Percentiles rank a stretch among this genome's conserved stretches.
phyloP scores from a whole-genome alignment of 805 yeast species.

The Henningerozyma blattae region DNA sequence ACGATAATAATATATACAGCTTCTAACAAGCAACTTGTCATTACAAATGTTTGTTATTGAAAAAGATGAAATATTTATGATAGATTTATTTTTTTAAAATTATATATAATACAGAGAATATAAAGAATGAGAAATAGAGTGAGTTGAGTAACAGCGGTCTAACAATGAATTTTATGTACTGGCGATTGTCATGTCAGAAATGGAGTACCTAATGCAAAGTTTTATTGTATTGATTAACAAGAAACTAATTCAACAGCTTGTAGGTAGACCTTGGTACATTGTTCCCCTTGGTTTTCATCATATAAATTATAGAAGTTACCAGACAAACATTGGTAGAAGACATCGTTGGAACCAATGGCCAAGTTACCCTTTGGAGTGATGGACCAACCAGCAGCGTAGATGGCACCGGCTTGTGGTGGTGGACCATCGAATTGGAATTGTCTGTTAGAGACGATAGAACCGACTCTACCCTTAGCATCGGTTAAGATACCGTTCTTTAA shows the following conservation, averaged over 20 bases:
- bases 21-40: too few relatives aligned
- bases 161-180: too few relatives aligned
- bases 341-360: slow-evolving; percentile 49
- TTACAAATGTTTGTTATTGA: too few relatives aligned
- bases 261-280: slow-evolving; percentile 53
- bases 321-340: slow-evolving; percentile 64
- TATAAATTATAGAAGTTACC: slow-evolving; percentile 73
- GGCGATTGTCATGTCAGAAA: too few relatives aligned
- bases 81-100: too few relatives aligned
- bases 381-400: slow-evolving; percentile 60
- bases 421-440: slow-evolving; percentile 84
- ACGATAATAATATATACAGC: too few relatives aligned
- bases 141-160: too few relatives aligned
- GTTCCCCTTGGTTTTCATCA: slow-evolving; percentile 47
- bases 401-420: slow-evolving; percentile 72
- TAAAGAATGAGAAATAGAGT: too few relatives aligned
- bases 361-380: slow-evolving; percentile 42
- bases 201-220: too few relatives aligned
- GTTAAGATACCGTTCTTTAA: slow-evolving; percentile 30
- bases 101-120: too few relatives aligned
- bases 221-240: too few relatives aligned
- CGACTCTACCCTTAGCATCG: slow-evolving; percentile 56
- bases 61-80: too few relatives aligned
- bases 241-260: slow-evolving; percentile 43
- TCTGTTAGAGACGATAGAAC: slow-evolving; percentile 71